These are phyloP conservation scores for Eragrostis nindensis DNA, from an alignment of 176 grass and related monocot species.

Conservation along the genomic window DNA sequence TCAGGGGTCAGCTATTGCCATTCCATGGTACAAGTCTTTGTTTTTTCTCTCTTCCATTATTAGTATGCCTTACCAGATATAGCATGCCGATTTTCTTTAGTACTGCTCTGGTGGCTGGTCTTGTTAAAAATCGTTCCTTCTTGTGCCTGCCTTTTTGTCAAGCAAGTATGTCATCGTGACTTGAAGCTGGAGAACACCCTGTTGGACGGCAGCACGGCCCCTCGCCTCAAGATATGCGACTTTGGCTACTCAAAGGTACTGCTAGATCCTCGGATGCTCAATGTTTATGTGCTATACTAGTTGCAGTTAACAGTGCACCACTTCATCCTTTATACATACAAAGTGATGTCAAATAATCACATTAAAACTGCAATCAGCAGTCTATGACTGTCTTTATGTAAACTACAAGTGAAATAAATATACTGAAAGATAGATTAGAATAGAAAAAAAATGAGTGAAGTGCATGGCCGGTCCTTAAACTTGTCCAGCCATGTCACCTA, in stretches of 20 bases:
- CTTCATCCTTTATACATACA: background rate
- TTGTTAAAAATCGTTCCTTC: slow-evolving; percentile 26
- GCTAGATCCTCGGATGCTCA: background rate
- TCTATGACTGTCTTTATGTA: background rate
- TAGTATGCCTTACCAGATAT: background rate
- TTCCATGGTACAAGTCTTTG: slow-evolving; percentile 54
- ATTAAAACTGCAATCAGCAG: background rate
- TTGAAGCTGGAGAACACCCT: slow-evolving; percentile 81
- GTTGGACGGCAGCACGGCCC: slow-evolving; percentile 61
- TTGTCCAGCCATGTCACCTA: no score
- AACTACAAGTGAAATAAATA: background rate
- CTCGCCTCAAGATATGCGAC: slow-evolving; percentile 83
- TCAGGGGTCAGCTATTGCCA: slow-evolving; percentile 87
- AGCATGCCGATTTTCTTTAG: background rate
- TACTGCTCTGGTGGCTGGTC: background rate
- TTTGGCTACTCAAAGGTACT: slow-evolving; percentile 80
- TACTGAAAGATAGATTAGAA: background rate
- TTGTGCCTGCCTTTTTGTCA: slow-evolving; percentile 27
- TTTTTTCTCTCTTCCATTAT: background rate
- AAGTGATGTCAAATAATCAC: background rate
- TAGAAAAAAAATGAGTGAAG: background rate
- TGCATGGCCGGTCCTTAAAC: no score
- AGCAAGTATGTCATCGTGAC: slow-evolving; percentile 90
- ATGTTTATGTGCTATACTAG: background rate
- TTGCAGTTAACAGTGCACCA: background rate